Evolutionary conservation across 2,329 filamentous ascomycete species (phyloP).

Genomic region (Davidsoniella eucalypti): DNA sequence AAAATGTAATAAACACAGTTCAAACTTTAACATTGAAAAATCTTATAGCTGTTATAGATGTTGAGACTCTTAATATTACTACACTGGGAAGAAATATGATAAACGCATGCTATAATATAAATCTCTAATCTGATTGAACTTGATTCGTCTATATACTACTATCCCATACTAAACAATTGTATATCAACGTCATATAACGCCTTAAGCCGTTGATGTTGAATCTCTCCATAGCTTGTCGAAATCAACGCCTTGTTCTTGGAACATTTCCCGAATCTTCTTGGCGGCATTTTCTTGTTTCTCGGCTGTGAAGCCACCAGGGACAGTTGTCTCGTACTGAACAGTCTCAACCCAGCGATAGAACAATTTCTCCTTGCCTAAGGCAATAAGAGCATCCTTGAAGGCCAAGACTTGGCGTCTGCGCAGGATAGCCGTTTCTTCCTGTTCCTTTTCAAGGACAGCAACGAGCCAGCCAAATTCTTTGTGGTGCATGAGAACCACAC

Average conservation of each 20-base stretch:
- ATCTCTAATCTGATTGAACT: too few species aligned
- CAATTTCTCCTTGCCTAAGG: constrained; percentile 68
- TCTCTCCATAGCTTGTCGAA: constrained; percentile 68
- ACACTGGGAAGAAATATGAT: too few species aligned
- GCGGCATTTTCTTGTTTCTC: constrained; percentile 59
- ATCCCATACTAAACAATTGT: too few species aligned
- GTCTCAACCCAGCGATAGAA: constrained; percentile 91
- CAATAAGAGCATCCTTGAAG: constrained; percentile 60
- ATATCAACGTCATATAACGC: too few species aligned
- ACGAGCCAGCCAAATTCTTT: constrained; percentile 50
- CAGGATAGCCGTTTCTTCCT: constrained; percentile 48
- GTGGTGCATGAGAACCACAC: constrained; percentile 51
- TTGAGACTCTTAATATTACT: too few species aligned
- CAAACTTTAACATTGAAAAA: too few species aligned
- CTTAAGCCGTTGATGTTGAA: constrained; percentile 23
- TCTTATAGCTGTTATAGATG: too few species aligned
- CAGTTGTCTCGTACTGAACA: constrained; percentile 70
- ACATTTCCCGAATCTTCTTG: constrained; percentile 57
- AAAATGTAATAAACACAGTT: too few species aligned
- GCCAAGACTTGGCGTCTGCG: constrained; percentile 57
- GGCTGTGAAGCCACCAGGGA: constrained; percentile 60
- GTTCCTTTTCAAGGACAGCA: constrained; percentile 27
- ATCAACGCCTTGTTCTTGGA: constrained; percentile 58
- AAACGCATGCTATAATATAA: too few species aligned
- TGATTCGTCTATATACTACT: too few species aligned